Percentiles rank a stretch among this genome's conserved stretches.
Conservation (phyloP, 768 basidiomycete species). For the Russula brevipes region DNA sequence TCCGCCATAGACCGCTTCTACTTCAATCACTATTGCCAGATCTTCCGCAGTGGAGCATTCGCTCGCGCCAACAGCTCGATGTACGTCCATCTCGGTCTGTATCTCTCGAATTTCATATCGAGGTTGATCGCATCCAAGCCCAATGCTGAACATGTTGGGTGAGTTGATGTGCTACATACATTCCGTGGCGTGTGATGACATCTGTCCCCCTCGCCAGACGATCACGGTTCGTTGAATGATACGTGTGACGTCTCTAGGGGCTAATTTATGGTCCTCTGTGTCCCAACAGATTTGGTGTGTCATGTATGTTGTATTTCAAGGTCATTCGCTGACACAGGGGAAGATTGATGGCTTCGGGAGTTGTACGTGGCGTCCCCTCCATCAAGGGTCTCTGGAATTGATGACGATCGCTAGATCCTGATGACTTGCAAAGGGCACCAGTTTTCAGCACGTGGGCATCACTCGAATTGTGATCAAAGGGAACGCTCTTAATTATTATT, state of each 20-base stretch:
- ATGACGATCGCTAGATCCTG: conserved; percentile 54
- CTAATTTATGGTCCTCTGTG: neutral
- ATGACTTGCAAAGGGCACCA: conserved; percentile 66
- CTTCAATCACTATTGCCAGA: conserved; percentile 87
- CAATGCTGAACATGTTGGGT: conserved; percentile 87
- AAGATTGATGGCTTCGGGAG: conserved; percentile 83
- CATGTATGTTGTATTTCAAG: no score
- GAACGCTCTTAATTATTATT: neutral
- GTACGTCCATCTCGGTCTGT: conserved; percentile 41
- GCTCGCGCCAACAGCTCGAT: conserved; percentile 87
- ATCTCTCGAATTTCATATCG: neutral
- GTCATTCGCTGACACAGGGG: neutral
- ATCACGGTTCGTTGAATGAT: conserved; percentile 55
- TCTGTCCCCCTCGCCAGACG: conserved; percentile 44
- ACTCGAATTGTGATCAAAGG: neutral
- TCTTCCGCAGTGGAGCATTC: conserved; percentile 85
- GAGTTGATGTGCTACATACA: conserved; percentile 26
- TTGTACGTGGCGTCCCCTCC: conserved; percentile 45
- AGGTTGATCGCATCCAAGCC: conserved; percentile 40
- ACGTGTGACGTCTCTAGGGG: neutral
- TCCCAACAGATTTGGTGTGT: conserved; percentile 10
- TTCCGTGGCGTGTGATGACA: neutral
- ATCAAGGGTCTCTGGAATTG: neutral
- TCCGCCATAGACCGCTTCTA: conserved; percentile 79
- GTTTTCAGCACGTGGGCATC: conserved; percentile 59